phyloP scores from a whole-genome alignment of 2,329 filamentous ascomycete species.

The Epichloe gansuensis region DNA sequence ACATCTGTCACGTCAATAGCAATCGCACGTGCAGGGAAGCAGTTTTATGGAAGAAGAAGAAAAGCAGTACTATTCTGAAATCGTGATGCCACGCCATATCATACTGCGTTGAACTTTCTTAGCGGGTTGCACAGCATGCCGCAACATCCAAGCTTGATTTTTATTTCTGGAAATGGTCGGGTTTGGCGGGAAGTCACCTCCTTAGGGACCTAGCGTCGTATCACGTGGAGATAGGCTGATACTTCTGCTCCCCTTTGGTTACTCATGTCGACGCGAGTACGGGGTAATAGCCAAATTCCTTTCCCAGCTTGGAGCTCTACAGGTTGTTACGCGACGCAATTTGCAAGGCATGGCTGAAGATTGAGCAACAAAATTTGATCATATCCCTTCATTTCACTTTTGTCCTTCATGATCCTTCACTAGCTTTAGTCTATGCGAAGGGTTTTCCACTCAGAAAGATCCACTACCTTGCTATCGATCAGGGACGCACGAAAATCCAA shows the following conservation, averaged over 20 bases:
- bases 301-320: not conserved
- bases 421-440: not conserved
- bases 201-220: not conserved
- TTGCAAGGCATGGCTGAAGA: not conserved
- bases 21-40: too few species aligned
- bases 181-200: too few species aligned
- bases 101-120: too few species aligned
- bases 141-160: too few species aligned
- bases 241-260: not conserved
- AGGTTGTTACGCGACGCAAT: not conserved
- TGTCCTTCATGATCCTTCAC: too few species aligned
- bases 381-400: not conserved
- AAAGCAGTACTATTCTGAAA: too few species aligned
- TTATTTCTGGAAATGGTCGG: too few species aligned
- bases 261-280: not conserved
- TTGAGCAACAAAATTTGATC: not conserved
- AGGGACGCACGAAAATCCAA: not conserved
- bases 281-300: not conserved
- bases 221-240: conserved; percentile 1
- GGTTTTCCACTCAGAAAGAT: not conserved
- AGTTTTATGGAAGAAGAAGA: too few species aligned
- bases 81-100: too few species aligned
- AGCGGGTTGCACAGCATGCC: too few species aligned
- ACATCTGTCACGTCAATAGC: too few species aligned
- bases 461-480: not conserved